Base-by-base conservation (phyloP, 306 rosid species). In the Vicia villosa region DNA sequence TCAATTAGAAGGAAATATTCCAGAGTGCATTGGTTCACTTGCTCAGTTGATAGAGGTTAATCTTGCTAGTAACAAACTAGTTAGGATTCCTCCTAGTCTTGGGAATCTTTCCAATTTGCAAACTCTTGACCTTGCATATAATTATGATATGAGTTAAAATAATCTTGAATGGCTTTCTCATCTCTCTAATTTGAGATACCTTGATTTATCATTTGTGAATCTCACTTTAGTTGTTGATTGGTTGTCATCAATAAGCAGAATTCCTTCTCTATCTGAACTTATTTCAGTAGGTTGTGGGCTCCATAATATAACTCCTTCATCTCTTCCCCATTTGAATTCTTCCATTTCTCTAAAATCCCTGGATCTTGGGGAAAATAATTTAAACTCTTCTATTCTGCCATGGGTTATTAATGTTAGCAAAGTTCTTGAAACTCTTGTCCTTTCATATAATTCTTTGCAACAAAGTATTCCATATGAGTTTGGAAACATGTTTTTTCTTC, bases 11-110 rank as follows among this genome's bases (percentile, higher is more conserved):
- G 77, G 78, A n/a, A 26, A 59, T 1, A 65, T 80, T 2, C 80
- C 81, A n/a, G 66, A 49, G 3, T 80, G 84, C 14, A 65, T 75
- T 10, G 84, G 74, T 14, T 80, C 80, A 38, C 80, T 74, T 15
- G n/a, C 4, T 26, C 28, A 63, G 0, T 10, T 80, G 6, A 52
- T 3, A 22, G 43, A 46, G 12, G 26, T 80, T 26, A n/a, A 11
- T 0, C 77, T 80, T 52, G 1, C 8, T 8, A 0, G 0, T 13
- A 60, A 73, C 17, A 0, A 8, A 0, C n/a, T 80, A 14, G 8
- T 0, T n/a, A n/a, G 76, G 14, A 2, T 79, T 55, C 73, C 83
- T 10, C 11, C 12, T 60, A 24, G 24, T 41, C 0, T 73, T 0
- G 36, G 60, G 0, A 79, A 74, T 41, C 76, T 68, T 36, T 74